A percentile compares a stretch with the other conserved stretches of the same genome.
These are phyloP conservation scores for Lepidium africanum DNA, from an alignment of 345 rosid species.

Conservation along the genomic window DNA sequence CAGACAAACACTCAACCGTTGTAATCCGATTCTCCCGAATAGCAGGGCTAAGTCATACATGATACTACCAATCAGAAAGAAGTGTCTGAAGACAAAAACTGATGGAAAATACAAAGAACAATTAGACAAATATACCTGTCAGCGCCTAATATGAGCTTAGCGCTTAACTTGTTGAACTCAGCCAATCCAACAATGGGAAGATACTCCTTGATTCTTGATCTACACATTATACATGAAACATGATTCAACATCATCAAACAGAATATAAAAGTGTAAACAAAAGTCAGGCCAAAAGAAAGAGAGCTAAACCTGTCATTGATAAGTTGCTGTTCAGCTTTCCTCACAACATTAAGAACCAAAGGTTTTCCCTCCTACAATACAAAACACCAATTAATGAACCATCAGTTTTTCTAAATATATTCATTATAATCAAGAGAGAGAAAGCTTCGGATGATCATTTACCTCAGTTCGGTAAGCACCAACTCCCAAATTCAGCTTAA, in stretches of 20 bases:
- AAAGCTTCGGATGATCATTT: not conserved
- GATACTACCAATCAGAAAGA: not conserved
- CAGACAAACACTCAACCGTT: conserved; percentile 86
- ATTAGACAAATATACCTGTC: conserved; percentile 35
- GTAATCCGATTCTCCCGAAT: conserved; percentile 65
- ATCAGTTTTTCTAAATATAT: not conserved
- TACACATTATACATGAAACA: conserved; percentile 16
- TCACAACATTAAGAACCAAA: conserved; percentile 65
- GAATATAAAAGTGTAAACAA: not conserved
- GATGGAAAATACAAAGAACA: not conserved
- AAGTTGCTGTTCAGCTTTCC: conserved; percentile 74
- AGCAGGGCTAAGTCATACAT: conserved; percentile 48
- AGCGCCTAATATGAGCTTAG: conserved; percentile 72
- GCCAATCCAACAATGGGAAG: conserved; percentile 81
- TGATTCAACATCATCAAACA: not conserved
- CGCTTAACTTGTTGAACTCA: conserved; percentile 80
- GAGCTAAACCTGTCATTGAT: conserved; percentile 47
- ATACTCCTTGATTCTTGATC: conserved; percentile 73
- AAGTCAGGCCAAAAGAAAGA: not conserved
- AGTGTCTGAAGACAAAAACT: not conserved
- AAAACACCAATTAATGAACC: not conserved
- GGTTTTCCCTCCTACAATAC: conserved; percentile 64
- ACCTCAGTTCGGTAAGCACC: conserved; percentile 98
- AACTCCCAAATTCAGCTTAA: conserved; percentile 92
- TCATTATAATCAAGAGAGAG: not conserved